A percentile compares a stretch with the other conserved stretches of the same genome.
phyloP scores from a whole-genome alignment of 2,329 filamentous ascomycete genomes.

The Scedosporium aurantiacum region DNA sequence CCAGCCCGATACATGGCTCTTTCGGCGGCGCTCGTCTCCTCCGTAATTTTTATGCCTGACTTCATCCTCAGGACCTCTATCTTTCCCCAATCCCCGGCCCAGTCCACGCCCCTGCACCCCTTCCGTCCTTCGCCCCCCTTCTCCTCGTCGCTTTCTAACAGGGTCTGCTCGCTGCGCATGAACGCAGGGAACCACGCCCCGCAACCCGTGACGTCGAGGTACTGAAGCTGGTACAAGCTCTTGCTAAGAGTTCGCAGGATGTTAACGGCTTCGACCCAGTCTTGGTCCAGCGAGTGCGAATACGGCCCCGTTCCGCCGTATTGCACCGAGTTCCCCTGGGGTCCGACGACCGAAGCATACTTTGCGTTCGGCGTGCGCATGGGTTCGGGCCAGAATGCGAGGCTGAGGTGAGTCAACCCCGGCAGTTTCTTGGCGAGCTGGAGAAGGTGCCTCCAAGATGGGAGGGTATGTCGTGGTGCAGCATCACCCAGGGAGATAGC shows the following conservation, averaged over 20 bases:
- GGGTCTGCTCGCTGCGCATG: slow-evolving; percentile 20
- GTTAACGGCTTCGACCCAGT: slow-evolving; percentile 48
- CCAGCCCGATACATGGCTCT: slow-evolving; percentile 22
- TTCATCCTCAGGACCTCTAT: slow-evolving; percentile 32
- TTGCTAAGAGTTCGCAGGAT: slow-evolving; percentile 44
- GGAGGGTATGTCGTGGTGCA: slow-evolving; percentile 11
- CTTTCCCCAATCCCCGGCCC: slow-evolving; percentile 43
- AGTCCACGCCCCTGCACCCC: slow-evolving; percentile 28
- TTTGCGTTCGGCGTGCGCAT: slow-evolving; percentile 44
- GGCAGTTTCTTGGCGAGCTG: slow-evolving; percentile 39
- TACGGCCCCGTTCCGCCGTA: slow-evolving; percentile 47
- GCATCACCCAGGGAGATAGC: slow-evolving; percentile 10
- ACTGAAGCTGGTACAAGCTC: slow-evolving; percentile 46
- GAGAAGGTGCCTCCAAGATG: slow-evolving; percentile 50
- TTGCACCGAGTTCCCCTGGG: slow-evolving; percentile 30
- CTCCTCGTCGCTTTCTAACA: slow-evolving; percentile 25
- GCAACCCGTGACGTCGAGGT: slow-evolving; percentile 51
- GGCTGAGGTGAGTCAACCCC: slow-evolving; percentile 47
- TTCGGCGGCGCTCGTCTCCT: slow-evolving; percentile 22
- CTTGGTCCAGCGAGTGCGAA: slow-evolving; percentile 45
- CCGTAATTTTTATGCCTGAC: slow-evolving; percentile 29
- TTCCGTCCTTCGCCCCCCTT: not conserved
- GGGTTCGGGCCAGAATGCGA: slow-evolving; percentile 53
- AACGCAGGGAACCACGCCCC: slow-evolving; percentile 42
- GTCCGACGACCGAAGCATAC: slow-evolving; percentile 33